Conservation (phyloP, 371 early-diverging fungal genomes). For the Lichtheimia corymbifera region DNA sequence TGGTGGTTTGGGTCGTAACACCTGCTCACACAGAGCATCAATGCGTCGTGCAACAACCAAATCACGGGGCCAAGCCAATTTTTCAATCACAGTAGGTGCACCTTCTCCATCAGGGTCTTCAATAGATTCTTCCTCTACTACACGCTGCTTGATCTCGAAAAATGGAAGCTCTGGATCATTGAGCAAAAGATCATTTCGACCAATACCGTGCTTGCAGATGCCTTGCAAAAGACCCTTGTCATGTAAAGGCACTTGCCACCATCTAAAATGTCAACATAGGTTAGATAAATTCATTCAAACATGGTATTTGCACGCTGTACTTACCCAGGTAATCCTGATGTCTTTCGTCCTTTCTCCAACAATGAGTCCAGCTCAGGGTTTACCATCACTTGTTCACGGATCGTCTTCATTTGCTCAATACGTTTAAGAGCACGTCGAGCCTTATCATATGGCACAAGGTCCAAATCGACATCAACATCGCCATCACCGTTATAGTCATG, state of each 20-base stretch:
- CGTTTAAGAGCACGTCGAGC: slow-evolving; percentile 76
- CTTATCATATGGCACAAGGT: slow-evolving; percentile 63
- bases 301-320: background rate
- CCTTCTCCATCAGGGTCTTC: slow-evolving; percentile 24
- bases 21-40: slow-evolving; percentile 60
- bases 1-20: slow-evolving; percentile 55
- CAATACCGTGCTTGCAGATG: slow-evolving; percentile 73
- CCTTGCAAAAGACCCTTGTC: slow-evolving; percentile 73
- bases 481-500: slow-evolving; percentile 33
- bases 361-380: slow-evolving; percentile 52
- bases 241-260: slow-evolving; percentile 72
- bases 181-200: slow-evolving; percentile 68
- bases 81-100: slow-evolving; percentile 32
- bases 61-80: slow-evolving; percentile 65
- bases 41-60: slow-evolving; percentile 61
- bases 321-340: slow-evolving; percentile 53
- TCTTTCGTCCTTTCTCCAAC: slow-evolving; percentile 39
- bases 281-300: background rate
- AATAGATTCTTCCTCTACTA: slow-evolving; percentile 24
- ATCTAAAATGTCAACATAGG: slow-evolving; percentile 41
- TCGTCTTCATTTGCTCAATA: slow-evolving; percentile 68
- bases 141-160: slow-evolving; percentile 35
- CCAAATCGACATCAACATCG: slow-evolving; percentile 52
- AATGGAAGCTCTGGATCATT: slow-evolving; percentile 69
- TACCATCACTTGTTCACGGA: slow-evolving; percentile 66